phyloP scores from a whole-genome alignment of 2,329 filamentous ascomycete species.

The Coniochaeta sp. region DNA sequence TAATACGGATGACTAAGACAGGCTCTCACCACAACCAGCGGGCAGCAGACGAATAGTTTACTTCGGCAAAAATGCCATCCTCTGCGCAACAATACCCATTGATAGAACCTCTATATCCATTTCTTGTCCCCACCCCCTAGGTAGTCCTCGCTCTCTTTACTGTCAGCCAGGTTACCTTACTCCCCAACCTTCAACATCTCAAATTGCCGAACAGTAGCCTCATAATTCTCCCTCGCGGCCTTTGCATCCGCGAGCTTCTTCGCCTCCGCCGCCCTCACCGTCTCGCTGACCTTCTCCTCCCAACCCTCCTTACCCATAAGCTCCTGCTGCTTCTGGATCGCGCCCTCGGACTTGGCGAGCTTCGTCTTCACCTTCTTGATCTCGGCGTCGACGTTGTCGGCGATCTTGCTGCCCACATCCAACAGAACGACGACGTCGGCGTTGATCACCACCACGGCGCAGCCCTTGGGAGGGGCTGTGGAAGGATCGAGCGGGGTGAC shows the following conservation, averaged over 20 bases:
- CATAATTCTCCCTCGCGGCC: constrained; percentile 18
- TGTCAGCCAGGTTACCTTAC: too few relatives aligned
- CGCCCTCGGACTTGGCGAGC: constrained; percentile 14
- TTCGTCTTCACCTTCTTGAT: constrained; percentile 19
- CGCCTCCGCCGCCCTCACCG: constrained; percentile 17
- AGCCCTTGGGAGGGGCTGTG: constrained; percentile 23
- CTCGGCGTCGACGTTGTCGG: constrained; percentile 14
- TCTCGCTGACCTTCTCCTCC: constrained; percentile 18
- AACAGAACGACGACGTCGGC: constrained; percentile 16
- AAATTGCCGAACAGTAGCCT: constrained; percentile 16
- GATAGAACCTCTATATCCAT: too few relatives aligned
- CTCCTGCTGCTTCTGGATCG: constrained; percentile 17
- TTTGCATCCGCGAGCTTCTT: constrained; percentile 21
- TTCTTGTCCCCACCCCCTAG: too few relatives aligned
- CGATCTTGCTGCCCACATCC: constrained; percentile 15
- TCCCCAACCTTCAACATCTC: constrained; percentile 14
- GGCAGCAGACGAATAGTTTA: too few relatives aligned
- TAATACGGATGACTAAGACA: too few relatives aligned
- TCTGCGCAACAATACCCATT: too few relatives aligned
- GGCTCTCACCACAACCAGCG: too few relatives aligned
- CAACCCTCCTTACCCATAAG: constrained; percentile 15
- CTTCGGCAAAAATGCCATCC: too few relatives aligned
- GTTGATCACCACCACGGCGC: constrained; percentile 20
- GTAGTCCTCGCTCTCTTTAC: too few relatives aligned
- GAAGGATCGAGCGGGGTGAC: constrained; percentile 19